phyloP scores from a whole-genome alignment of 2,329 filamentous ascomycete genomes.

The Sporothrix variecibatus region DNA sequence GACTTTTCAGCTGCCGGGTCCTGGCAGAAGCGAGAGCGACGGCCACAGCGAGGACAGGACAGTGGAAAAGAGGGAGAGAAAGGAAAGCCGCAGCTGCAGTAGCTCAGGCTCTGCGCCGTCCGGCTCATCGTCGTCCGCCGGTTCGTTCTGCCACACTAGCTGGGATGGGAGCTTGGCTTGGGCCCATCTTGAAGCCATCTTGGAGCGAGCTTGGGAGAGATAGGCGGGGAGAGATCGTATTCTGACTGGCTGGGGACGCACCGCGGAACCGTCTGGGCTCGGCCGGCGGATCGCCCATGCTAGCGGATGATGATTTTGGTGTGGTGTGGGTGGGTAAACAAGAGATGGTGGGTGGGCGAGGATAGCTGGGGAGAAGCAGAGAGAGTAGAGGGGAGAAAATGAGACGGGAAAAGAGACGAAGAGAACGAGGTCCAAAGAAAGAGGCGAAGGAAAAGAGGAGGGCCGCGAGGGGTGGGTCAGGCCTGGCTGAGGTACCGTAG shows the following conservation, averaged over 20 bases:
- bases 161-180: slow-evolving; percentile 14
- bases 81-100: not conserved
- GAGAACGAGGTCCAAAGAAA: not conserved
- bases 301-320: slow-evolving; percentile 5
- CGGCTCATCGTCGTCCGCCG: not conserved
- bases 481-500: not conserved
- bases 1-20: slow-evolving; percentile 20
- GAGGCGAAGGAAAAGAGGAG: not conserved
- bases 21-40: slow-evolving; percentile 12
- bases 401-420: not conserved
- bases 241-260: slow-evolving; percentile 16
- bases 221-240: slow-evolving; percentile 3
- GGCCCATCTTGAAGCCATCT: not conserved
- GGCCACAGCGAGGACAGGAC: not conserved
- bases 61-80: not conserved
- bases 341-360: slow-evolving; percentile 3
- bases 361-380: not conserved
- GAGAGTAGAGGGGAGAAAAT: not conserved
- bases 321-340: slow-evolving; percentile 3
- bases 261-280: slow-evolving; percentile 17
- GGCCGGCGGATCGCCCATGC: slow-evolving; percentile 11
- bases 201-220: slow-evolving; percentile 4
- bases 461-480: slow-evolving; percentile 7
- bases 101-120: not conserved
- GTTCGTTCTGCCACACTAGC: not conserved